Evolutionary conservation across 1,139 yeast species (phyloP), one percentile per base, ranked within the genome.

Genomic region (Kodamaea ohmeri): DNA sequence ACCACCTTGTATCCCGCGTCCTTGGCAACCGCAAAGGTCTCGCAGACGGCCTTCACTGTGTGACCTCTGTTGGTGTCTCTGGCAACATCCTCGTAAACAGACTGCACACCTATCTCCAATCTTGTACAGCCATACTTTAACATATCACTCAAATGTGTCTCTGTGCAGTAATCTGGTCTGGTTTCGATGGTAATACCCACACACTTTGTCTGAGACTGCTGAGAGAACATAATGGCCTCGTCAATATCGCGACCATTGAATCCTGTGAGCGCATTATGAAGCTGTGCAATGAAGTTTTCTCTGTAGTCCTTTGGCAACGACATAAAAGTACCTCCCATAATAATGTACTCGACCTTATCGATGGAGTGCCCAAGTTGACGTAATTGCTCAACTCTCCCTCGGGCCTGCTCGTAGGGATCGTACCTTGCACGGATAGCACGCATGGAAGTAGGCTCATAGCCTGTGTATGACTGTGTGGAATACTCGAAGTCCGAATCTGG

Each of bases 301-400:
- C 98, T 72, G 62, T 92, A 92, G 38, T 84, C 92, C 34, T 80
- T 76, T 8, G 96, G 95, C 44, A 92, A 71, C 6, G 96, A 85
- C 99, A 92, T 92, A 58, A 92, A 92, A 0, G 99, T 92, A 46
- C 99, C 99, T 39, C 99, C 99, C 99, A 92, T 92, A 49, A 92
- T 83, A 48, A 92, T 92, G 59, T 92, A 92, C 61, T 92, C 99
- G 11, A 92, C 98, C 61, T 92, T 92, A 59, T 92, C 98, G 38
- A 92, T 92, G 2, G 95, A 83, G 58, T 92, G 99, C 13, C 99
- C 99, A 47, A 92, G 72, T 61, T 85, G 96, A 50, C 96, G 78
- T 48, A 92, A 73, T 67, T 92, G 99, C 55, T 92, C 99, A 33
- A 92, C 83, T 60, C 99, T 80, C 33, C 99, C 99, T 59, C 98